These are phyloP conservation scores for Borealophlyctis nickersoniae DNA, from an alignment of 192 early-diverging fungal species.

Conservation along the genomic window DNA sequence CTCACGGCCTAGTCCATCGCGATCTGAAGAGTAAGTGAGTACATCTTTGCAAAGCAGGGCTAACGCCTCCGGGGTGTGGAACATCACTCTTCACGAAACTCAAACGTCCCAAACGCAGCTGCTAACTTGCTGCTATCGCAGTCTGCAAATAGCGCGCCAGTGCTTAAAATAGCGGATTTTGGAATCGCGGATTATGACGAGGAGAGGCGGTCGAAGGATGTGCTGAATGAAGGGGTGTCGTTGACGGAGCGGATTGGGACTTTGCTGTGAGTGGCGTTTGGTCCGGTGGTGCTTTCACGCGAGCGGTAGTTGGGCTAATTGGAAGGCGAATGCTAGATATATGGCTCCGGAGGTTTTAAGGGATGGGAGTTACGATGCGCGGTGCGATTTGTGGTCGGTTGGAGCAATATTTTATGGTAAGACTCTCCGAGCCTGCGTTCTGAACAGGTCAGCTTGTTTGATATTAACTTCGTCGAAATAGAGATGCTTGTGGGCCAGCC, in stretches of 20 bases:
- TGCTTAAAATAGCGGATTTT: slow-evolving; percentile 32
- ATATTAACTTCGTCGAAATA: neutral
- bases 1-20: slow-evolving; percentile 19
- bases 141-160: too few relatives aligned
- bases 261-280: slow-evolving; percentile 5
- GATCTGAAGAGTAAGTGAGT: slow-evolving; percentile 31
- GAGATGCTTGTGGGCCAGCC: slow-evolving; percentile 30
- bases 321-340: slow-evolving; percentile 10
- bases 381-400: slow-evolving; percentile 33
- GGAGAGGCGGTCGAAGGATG: neutral
- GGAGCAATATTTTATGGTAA: slow-evolving; percentile 32
- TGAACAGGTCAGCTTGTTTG: neutral
- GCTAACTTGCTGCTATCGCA: slow-evolving; percentile 22
- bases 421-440: neutral
- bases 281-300: slow-evolving; percentile 14
- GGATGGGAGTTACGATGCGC: slow-evolving; percentile 18
- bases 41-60: too few relatives aligned
- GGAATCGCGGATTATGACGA: slow-evolving; percentile 22
- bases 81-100: neutral
- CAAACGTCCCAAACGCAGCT: slow-evolving; percentile 2
- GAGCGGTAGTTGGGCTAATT: neutral
- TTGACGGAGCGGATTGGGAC: slow-evolving; percentile 16
- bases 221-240: neutral
- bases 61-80: too few relatives aligned
- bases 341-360: slow-evolving; percentile 31